phyloP scores from a whole-genome alignment of 2,329 filamentous ascomycete genomes.

The Fusarium xyrophilum region DNA sequence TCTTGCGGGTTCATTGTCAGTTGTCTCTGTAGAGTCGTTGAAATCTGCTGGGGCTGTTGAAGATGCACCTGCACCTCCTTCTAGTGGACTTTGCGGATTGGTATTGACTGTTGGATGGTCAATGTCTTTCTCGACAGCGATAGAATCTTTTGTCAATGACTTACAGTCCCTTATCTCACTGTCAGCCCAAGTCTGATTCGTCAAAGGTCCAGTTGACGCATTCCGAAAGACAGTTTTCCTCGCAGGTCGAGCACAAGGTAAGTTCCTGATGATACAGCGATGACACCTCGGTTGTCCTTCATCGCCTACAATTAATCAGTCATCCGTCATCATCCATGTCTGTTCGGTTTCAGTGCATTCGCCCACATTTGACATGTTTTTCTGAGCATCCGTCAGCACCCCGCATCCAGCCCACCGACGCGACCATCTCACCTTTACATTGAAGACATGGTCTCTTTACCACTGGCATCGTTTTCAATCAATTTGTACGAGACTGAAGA shows the following conservation, averaged over 20 bases:
- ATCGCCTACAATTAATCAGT: slow-evolving; percentile 42
- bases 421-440: slow-evolving; percentile 44
- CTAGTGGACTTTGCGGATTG: slow-evolving; percentile 5
- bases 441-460: slow-evolving; percentile 47
- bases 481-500: too few species aligned
- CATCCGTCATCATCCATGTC: neutral
- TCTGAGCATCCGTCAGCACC: slow-evolving; percentile 36
- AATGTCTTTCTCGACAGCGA: accelerated
- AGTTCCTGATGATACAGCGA: slow-evolving; percentile 44
- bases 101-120: neutral
- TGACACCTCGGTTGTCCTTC: slow-evolving; percentile 49
- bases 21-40: neutral
- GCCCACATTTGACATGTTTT: slow-evolving; percentile 47
- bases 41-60: neutral
- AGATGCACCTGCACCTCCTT: neutral
- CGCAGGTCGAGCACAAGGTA: slow-evolving; percentile 46
- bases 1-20: slow-evolving; percentile 4
- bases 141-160: neutral
- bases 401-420: neutral
- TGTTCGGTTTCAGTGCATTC: neutral
- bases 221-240: slow-evolving; percentile 50
- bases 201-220: slow-evolving; percentile 44
- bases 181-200: slow-evolving; percentile 49
- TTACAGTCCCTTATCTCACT: slow-evolving; percentile 47
- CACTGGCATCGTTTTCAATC: slow-evolving; percentile 41